Evolutionary conservation across 2,329 filamentous ascomycete genomes (phyloP).

Genomic region (Apiospora koreana): DNA sequence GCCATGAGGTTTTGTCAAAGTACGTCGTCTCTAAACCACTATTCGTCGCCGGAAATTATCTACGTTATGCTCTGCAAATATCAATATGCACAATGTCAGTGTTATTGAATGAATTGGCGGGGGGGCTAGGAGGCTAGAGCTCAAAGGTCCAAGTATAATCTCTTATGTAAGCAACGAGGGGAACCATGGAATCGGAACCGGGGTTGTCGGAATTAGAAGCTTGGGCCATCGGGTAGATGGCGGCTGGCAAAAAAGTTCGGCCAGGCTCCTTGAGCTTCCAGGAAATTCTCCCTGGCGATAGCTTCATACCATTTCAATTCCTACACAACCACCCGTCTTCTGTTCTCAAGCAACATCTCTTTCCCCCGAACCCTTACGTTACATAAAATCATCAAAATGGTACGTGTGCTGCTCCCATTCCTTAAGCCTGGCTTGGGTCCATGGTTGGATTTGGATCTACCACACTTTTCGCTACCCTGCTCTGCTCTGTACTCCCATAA

Average conservation of each 20-base stretch:
- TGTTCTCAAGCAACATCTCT: background rate
- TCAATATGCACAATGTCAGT: background rate
- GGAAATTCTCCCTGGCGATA: conserved; percentile 7
- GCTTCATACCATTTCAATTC: background rate
- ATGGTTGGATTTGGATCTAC: conserved; percentile 3
- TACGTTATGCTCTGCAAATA: too few relatives aligned
- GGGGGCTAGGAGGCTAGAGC: background rate
- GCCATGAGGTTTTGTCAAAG: background rate
- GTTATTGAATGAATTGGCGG: background rate
- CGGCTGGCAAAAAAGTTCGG: background rate
- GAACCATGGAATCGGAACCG: background rate
- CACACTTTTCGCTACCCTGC: background rate
- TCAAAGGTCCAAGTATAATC: background rate
- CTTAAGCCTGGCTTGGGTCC: background rate
- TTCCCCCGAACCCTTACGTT: background rate
- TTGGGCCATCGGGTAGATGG: conserved; percentile 1
- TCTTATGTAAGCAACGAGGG: background rate
- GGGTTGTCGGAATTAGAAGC: background rate
- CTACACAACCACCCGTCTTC: background rate
- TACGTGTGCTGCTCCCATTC: conserved; percentile 18
- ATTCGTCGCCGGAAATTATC: too few relatives aligned
- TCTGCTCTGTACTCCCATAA: background rate
- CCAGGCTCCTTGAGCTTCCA: conserved; percentile 3
- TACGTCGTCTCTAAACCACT: background rate
- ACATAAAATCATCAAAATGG: conserved; percentile 25